Percentiles rank a stretch among this genome's conserved stretches.
These are phyloP conservation scores for Acrocalymma vagum DNA, from an alignment of 2,329 filamentous ascomycete species.

Conservation along the genomic window DNA sequence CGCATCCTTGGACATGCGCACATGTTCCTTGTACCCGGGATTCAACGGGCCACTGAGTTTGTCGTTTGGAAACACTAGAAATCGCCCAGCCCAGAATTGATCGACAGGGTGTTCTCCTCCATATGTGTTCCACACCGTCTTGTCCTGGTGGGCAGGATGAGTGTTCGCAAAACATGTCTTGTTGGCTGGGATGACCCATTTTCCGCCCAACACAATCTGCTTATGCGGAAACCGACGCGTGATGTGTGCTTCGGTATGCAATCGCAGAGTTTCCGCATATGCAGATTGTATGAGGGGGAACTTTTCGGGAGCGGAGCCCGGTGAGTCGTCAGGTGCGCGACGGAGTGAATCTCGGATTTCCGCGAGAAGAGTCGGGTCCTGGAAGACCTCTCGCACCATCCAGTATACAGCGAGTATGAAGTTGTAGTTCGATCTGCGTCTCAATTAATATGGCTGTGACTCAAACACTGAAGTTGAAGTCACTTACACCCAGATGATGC, in stretches of 20 bases:
- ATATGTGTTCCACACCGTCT: constrained; percentile 39
- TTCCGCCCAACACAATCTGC: background rate
- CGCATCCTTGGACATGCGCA: background rate
- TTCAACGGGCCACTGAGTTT: background rate
- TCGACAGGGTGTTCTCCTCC: constrained; percentile 34
- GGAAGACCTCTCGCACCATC: constrained; percentile 29
- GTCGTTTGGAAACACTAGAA: constrained; percentile 15
- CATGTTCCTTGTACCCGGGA: background rate
- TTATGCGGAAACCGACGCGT: constrained; percentile 17
- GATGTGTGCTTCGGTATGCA: constrained; percentile 27
- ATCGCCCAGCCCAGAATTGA: constrained; percentile 48
- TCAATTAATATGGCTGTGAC: no score
- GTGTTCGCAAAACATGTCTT: constrained; percentile 31
- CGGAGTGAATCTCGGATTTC: background rate
- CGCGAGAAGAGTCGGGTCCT: constrained; percentile 20
- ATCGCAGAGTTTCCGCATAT: constrained; percentile 45
- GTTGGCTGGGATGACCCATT: constrained; percentile 36
- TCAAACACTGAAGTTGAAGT: no score
- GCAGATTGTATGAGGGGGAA: constrained; percentile 44
- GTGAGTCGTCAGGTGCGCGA: background rate
- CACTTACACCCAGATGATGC: constrained; percentile 13
- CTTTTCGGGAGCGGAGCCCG: background rate
- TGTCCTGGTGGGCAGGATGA: constrained; percentile 34
- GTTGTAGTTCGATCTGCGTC: constrained; percentile 7
- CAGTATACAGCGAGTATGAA: constrained; percentile 17